Conservation (phyloP, 805 yeast genomes). For the Cyberlindnera xylosilytica region DNA sequence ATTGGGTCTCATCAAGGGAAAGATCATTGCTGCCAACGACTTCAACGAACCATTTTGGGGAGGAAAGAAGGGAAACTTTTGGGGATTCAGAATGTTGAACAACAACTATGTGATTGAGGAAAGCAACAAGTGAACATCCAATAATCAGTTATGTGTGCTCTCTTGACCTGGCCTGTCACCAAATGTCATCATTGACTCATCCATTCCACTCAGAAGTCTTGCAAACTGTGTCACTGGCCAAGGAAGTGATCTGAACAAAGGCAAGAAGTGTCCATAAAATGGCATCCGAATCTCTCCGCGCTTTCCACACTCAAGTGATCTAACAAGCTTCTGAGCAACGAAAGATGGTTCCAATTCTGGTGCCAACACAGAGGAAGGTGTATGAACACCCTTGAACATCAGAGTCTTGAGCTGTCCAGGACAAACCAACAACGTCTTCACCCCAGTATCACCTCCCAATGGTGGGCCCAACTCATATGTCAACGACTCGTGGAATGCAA, state of each 20-base stretch:
- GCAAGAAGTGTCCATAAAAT: conserved; percentile 70
- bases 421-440: conserved; percentile 72
- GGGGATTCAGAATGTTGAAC: conserved; percentile 53
- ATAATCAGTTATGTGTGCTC: neutral
- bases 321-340: conserved; percentile 58
- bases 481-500: conserved; percentile 81
- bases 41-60: conserved; percentile 45
- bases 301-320: conserved; percentile 55
- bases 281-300: conserved; percentile 74
- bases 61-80: conserved; percentile 35
- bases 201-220: conserved; percentile 44
- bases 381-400: conserved; percentile 68
- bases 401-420: conserved; percentile 83
- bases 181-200: conserved; percentile 35
- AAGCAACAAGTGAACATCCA: too few relatives aligned
- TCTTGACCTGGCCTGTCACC: conserved; percentile 1
- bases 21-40: conserved; percentile 69
- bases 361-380: conserved; percentile 76
- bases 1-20: conserved; percentile 83
- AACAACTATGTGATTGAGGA: conserved; percentile 46
- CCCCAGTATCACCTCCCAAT: conserved; percentile 41
- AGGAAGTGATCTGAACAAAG: conserved; percentile 67
- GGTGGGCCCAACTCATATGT: conserved; percentile 61
- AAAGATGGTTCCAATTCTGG: conserved; percentile 72
- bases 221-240: conserved; percentile 53